Conservation (phyloP, 176 grass and related monocot species). For the Oropetium thomaeum region DNA sequence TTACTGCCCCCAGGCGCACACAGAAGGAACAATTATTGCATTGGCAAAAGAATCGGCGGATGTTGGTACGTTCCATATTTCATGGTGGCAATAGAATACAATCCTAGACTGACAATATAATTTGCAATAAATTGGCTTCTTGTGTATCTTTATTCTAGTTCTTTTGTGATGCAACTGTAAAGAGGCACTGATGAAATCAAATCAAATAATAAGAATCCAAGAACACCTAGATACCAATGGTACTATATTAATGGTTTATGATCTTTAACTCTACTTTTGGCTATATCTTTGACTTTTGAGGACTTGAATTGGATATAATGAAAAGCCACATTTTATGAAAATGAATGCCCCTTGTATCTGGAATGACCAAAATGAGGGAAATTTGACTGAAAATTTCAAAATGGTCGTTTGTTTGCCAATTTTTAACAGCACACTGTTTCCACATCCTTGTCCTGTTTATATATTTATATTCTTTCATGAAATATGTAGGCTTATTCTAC, state of each 20-base stretch:
- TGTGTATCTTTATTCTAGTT: background rate
- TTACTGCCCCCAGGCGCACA: conserved; percentile 60
- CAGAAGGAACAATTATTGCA: conserved; percentile 89
- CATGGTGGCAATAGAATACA: background rate
- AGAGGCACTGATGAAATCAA: background rate
- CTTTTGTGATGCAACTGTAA: conserved; percentile 3
- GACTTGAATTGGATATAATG: background rate
- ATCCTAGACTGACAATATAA: background rate
- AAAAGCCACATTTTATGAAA: background rate
- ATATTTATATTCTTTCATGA: conserved; percentile 27
- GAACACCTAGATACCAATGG: background rate
- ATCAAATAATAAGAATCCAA: background rate
- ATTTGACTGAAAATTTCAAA: conserved; percentile 11
- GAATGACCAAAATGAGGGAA: background rate
- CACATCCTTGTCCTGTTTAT: conserved; percentile 11
- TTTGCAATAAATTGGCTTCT: background rate
- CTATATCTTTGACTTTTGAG: background rate
- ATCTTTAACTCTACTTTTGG: too few species aligned
- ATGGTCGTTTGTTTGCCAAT: background rate
- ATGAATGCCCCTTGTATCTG: background rate
- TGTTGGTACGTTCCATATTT: conserved; percentile 55
- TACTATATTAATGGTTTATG: background rate
- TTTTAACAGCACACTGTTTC: background rate
- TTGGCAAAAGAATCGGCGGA: conserved; percentile 90
- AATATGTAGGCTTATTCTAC: conserved; percentile 83